Evolutionary conservation across 2,329 filamentous ascomycete species (phyloP).

Genomic region (Lachnellula arida): DNA sequence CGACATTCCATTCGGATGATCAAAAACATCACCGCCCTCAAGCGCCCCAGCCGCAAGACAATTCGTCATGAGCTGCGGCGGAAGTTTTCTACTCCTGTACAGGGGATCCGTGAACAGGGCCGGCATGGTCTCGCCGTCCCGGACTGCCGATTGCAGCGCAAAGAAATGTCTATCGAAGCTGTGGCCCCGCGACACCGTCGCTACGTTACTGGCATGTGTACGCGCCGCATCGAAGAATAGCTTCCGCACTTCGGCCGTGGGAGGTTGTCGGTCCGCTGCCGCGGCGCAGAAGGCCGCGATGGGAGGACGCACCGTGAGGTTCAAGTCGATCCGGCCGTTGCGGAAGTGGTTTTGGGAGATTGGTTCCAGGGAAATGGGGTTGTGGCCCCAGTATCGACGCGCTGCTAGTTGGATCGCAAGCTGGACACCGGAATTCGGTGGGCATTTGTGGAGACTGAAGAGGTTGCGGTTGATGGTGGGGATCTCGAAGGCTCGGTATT

Average conservation of each 20-base stretch:
- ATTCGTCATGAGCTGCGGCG: too few species aligned
- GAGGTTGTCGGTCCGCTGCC: neutral
- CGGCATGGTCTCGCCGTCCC: neutral
- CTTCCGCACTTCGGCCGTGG: neutral
- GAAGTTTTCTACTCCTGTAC: neutral
- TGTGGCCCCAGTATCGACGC: neutral
- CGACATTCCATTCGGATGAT: too few species aligned
- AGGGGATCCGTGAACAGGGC: neutral
- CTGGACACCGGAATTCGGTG: slow-evolving; percentile 3
- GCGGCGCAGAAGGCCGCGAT: neutral
- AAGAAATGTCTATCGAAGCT: neutral
- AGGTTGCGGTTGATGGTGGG: neutral
- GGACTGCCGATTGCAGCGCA: neutral
- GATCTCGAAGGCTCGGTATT: neutral
- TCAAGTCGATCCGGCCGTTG: slow-evolving; percentile 1
- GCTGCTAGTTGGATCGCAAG: slow-evolving; percentile 6
- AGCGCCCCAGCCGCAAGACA: too few species aligned
- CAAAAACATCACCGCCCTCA: too few species aligned
- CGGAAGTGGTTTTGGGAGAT: neutral
- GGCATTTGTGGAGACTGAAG: neutral
- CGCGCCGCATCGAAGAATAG: neutral
- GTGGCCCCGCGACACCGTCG: neutral
- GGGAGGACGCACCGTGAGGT: neutral
- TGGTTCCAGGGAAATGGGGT: neutral
- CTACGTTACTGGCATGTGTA: neutral